A percentile compares a stretch with the other conserved stretches of the same genome.
Conservation (phyloP, 495 filamentous ascomycete genomes). For the Thermothielavioides terrestris region DNA sequence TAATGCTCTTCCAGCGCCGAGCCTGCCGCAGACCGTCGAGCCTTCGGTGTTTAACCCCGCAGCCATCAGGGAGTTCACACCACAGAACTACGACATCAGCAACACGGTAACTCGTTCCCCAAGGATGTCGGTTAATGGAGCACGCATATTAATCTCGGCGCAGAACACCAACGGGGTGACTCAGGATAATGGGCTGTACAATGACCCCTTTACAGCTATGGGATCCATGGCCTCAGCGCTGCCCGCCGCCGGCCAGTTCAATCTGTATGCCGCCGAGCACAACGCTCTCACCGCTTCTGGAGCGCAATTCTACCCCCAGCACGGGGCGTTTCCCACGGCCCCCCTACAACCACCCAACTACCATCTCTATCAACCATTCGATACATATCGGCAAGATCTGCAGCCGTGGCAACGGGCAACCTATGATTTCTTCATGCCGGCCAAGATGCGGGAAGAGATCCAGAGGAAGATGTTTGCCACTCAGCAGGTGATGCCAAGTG, state of each 20-base stretch:
- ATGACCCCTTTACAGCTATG: slow-evolving; percentile 54
- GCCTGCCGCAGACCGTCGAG: slow-evolving; percentile 29
- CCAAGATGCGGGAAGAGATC: slow-evolving; percentile 73
- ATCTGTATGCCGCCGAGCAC: slow-evolving; percentile 59
- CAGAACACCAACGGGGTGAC: slow-evolving; percentile 15
- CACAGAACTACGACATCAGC: slow-evolving; percentile 58
- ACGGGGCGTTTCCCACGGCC: slow-evolving; percentile 34
- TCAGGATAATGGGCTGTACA: slow-evolving; percentile 25
- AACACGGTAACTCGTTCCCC: slow-evolving; percentile 46
- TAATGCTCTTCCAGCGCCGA: slow-evolving; percentile 22
- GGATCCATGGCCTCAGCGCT: slow-evolving; percentile 44
- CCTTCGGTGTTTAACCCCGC: slow-evolving; percentile 42
- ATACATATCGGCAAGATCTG: slow-evolving; percentile 69
- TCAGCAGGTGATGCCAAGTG: slow-evolving; percentile 76
- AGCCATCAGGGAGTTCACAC: slow-evolving; percentile 71
- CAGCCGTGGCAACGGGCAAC: slow-evolving; percentile 73
- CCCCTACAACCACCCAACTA: slow-evolving; percentile 75
- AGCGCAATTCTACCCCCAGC: slow-evolving; percentile 41
- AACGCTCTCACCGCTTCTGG: slow-evolving; percentile 37
- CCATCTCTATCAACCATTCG: slow-evolving; percentile 83
- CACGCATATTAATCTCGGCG: neutral
- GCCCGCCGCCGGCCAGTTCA: slow-evolving; percentile 43
- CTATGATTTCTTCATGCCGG: slow-evolving; percentile 85
- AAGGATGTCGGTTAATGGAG: neutral
- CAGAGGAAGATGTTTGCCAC: slow-evolving; percentile 83